Conservation (phyloP, 306 rosid genomes). For the peach (Prunus persica) region DNA sequence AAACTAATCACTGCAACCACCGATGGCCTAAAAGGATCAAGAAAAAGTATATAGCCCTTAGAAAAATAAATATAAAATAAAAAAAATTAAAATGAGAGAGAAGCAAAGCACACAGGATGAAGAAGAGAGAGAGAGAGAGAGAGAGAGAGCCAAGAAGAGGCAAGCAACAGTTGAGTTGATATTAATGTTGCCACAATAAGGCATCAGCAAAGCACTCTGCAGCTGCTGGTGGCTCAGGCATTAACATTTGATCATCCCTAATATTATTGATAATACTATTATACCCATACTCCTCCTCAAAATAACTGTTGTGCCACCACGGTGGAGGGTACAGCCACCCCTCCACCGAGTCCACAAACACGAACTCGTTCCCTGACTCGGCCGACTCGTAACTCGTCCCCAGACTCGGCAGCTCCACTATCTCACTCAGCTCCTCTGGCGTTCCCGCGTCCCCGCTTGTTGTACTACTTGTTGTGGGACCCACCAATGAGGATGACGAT, state of each 20-base stretch:
- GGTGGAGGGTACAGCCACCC: conserved; percentile 36
- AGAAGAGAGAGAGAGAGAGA: too few species aligned
- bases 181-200: conserved; percentile 45
- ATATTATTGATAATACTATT: neutral
- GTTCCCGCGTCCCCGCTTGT: conserved; percentile 25
- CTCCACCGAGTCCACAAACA: conserved; percentile 31
- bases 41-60: neutral
- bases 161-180: neutral
- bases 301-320: conserved; percentile 22
- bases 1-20: neutral
- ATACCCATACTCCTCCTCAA: conserved; percentile 30
- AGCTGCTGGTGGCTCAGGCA: conserved; percentile 17
- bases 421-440: conserved; percentile 75
- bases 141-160: neutral
- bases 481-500: conserved; percentile 1
- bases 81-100: neutral
- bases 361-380: conserved; percentile 31
- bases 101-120: neutral
- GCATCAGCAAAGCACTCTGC: conserved; percentile 15
- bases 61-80: neutral
- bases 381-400: conserved; percentile 47
- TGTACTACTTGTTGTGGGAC: neutral
- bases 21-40: neutral
- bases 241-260: conserved; percentile 26
- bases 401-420: conserved; percentile 58